Conservation (phyloP, 495 filamentous ascomycete genomes). For the Aspergillus sclerotiicarbonarius region DNA sequence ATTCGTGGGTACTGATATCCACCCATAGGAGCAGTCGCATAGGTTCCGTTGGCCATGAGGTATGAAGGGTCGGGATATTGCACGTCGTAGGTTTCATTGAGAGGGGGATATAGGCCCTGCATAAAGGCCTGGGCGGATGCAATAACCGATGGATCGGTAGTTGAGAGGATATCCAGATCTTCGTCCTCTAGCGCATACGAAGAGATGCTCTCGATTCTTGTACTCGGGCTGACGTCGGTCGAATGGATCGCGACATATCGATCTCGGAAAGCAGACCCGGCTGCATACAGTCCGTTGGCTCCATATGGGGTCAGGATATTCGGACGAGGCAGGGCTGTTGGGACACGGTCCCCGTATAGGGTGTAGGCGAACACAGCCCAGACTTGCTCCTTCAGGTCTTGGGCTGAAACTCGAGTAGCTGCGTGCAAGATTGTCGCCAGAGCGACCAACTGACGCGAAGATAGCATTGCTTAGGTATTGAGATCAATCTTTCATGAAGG, state of each 20-base stretch:
- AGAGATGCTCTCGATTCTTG: conserved; percentile 42
- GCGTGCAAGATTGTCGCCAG: conserved; percentile 17
- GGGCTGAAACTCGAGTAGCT: conserved; percentile 20
- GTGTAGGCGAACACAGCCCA: conserved; percentile 71
- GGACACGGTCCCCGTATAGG: conserved; percentile 70
- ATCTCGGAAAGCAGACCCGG: conserved; percentile 60
- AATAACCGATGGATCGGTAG: conserved; percentile 48
- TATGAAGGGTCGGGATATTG: conserved; percentile 28
- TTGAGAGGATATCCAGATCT: conserved; percentile 45
- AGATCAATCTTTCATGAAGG: neutral
- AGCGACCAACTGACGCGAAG: conserved; percentile 1
- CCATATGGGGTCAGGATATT: conserved; percentile 64
- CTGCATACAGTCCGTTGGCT: conserved; percentile 60
- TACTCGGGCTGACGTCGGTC: conserved; percentile 32
- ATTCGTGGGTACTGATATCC: conserved; percentile 76
- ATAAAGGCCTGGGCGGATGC: conserved; percentile 72
- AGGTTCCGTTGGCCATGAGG: conserved; percentile 58
- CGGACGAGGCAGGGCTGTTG: conserved; percentile 51
- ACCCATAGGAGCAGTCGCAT: conserved; percentile 55
- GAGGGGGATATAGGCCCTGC: conserved; percentile 78
- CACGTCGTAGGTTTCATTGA: conserved; percentile 38
- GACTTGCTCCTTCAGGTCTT: conserved; percentile 50
- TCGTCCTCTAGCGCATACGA: conserved; percentile 43
- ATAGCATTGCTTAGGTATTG: conserved; percentile 16
- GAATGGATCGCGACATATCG: conserved; percentile 52